Base-by-base conservation (phyloP, 495 filamentous ascomycete species). In the Podospora pseudocomata region DNA sequence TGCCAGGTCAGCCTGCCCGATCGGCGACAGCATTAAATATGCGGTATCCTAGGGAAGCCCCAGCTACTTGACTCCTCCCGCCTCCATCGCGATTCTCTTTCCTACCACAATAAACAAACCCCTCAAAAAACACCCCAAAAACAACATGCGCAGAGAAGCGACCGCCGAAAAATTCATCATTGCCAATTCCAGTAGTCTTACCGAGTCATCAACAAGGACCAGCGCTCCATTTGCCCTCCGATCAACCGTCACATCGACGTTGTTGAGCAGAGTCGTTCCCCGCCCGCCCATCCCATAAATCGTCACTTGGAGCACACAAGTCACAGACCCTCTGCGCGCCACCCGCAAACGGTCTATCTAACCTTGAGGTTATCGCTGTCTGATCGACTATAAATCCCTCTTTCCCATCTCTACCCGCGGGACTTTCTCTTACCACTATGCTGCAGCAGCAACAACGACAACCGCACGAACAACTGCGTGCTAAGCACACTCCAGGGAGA, bases 401-500 rank as follows among this genome's bases (percentile, higher is more conserved):
- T 2, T 49, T 19, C 56, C 23, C 56, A 58, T 32, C 30, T 32
- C 30, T 5, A 58, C 56, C 18, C 28, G 3, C 3, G 23, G 13
- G 0, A 62, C 68, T 60, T 26, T 63, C 58, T 60, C 65, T 65
- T 70, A 67, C 64, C 64, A 60, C 65, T 63, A 54, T 53, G 54
- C 64, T 62, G 5, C 65, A 61, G 27, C 65, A 56, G 30, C 26
- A 34, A 54, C 56, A 27, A 28, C 28, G 23, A 49, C 55, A 60
- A 60, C 60, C 58, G 53, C 70, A 72, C 23, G 71, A 74, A 49
- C 72, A 72, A 66, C 27, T 54, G 60, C 67, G 53, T 60, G 65
- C 63, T 63, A 79, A 79, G 68, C 72, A 68, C 27, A 80, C 79
- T 23, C 80, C 82, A 20, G 80, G 74, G 66, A 74, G 80, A 23